phyloP scores from a whole-genome alignment of 768 basidiomycete genomes.

The Rhodotorula sphaerocarpa region DNA sequence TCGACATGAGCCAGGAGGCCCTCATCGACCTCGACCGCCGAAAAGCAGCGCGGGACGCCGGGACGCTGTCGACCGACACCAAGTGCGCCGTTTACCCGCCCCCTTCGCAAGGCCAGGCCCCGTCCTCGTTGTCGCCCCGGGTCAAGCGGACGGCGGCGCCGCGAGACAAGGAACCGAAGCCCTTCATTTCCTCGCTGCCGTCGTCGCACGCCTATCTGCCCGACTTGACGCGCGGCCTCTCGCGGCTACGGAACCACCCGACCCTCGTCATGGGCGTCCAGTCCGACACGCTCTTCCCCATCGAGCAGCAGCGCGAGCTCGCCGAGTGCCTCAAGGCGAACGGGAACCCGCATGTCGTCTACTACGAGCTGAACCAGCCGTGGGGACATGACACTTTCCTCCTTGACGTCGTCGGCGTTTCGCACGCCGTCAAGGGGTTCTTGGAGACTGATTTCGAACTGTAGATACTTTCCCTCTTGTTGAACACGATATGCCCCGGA shows the following conservation, averaged over 20 bases:
- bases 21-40: constrained; percentile 55
- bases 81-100: constrained; percentile 29
- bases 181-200: constrained; percentile 44
- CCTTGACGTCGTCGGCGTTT: constrained; percentile 84
- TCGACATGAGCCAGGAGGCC: constrained; percentile 79
- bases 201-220: constrained; percentile 40
- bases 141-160: constrained; percentile 1
- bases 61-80: constrained; percentile 2
- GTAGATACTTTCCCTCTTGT: not conserved
- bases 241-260: constrained; percentile 66
- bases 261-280: constrained; percentile 86
- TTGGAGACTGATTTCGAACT: constrained; percentile 42
- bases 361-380: constrained; percentile 97
- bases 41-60: constrained; percentile 9
- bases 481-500: too few species aligned
- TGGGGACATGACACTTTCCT: constrained; percentile 99
- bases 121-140: constrained; percentile 42
- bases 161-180: constrained; percentile 36
- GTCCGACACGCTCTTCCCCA: constrained; percentile 90
- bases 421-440: constrained; percentile 84
- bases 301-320: constrained; percentile 92
- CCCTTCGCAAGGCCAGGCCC: too few species aligned
- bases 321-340: constrained; percentile 83
- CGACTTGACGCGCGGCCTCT: constrained; percentile 63
- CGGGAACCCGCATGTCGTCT: constrained; percentile 80